These are phyloP conservation scores for Castanopsis chinensis DNA, from an alignment of 306 rosid genomes.

Conservation along the genomic window DNA sequence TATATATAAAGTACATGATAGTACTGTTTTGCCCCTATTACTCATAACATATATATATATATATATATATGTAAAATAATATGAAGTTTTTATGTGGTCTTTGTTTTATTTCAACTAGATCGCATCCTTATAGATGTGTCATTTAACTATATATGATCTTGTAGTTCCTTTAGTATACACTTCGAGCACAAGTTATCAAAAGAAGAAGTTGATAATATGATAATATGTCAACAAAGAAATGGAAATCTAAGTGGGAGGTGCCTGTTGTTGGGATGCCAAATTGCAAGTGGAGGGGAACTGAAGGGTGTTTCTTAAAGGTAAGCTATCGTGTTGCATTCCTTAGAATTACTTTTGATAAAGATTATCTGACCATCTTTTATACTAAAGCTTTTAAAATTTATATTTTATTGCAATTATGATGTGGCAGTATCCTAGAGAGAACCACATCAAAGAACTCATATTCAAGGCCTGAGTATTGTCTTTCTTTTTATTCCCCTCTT, in stretches of 20 bases:
- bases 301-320: conserved; percentile 72
- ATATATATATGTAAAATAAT: neutral
- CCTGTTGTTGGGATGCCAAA: conserved; percentile 72
- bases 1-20: no score
- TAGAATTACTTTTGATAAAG: neutral
- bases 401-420: neutral
- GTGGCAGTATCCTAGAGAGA: neutral
- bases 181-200: conserved; percentile 57
- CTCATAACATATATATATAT: no score
- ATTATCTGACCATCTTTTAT: neutral
- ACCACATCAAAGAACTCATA: no score
- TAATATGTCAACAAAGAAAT: conserved; percentile 37
- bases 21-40: no score
- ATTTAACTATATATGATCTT: neutral
- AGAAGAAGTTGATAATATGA: conserved; percentile 70
- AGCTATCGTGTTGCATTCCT: conserved; percentile 6
- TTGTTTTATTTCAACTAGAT: neutral
- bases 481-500: no score
- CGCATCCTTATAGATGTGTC: neutral
- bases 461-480: no score
- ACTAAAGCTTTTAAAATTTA: neutral
- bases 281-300: conserved; percentile 86
- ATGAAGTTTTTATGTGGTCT: neutral
- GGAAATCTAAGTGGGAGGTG: conserved; percentile 66
- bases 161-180: conserved; percentile 68